These are phyloP conservation scores for Trichomonas tenax DNA, from an alignment of 208 protist genomes.

Conservation along the genomic window DNA sequence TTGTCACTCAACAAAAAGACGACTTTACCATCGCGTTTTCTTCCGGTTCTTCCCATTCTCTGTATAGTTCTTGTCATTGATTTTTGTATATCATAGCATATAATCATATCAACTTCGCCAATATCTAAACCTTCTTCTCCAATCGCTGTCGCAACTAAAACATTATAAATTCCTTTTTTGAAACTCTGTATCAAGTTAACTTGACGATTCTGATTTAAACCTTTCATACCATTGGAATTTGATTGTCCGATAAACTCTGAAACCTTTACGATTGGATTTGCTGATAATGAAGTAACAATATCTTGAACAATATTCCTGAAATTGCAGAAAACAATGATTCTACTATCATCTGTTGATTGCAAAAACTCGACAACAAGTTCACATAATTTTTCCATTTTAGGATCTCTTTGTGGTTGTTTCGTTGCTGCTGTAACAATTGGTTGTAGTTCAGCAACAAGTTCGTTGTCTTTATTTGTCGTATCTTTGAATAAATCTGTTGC, in stretches of 20 bases:
- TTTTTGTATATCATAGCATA: slow-evolving; percentile 34
- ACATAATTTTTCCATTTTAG: neutral
- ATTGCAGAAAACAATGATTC: neutral
- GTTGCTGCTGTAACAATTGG: neutral
- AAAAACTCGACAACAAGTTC: slow-evolving; percentile 17
- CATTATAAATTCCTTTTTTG: slow-evolving; percentile 30
- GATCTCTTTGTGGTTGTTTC: neutral
- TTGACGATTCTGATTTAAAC: neutral
- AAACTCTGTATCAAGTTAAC: slow-evolving; percentile 24
- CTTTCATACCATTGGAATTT: neutral
- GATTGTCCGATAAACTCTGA: neutral
- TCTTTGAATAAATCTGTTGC: neutral
- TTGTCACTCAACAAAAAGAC: neutral
- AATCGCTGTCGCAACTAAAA: slow-evolving; percentile 39
- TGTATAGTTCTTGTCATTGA: slow-evolving; percentile 33
- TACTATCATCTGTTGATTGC: neutral
- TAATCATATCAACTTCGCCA: slow-evolving; percentile 45
- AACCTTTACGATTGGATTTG: neutral
- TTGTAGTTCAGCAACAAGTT: neutral
- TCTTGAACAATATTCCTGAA: neutral
- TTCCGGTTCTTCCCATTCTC: slow-evolving; percentile 43
- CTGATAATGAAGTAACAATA: neutral
- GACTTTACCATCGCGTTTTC: slow-evolving; percentile 21
- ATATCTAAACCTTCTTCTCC: slow-evolving; percentile 49
- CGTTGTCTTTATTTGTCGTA: no score